Percentiles rank a stretch among this genome's conserved stretches.
phyloP scores from a whole-genome alignment of 768 basidiomycete genomes.

The Harrya chromipes region DNA sequence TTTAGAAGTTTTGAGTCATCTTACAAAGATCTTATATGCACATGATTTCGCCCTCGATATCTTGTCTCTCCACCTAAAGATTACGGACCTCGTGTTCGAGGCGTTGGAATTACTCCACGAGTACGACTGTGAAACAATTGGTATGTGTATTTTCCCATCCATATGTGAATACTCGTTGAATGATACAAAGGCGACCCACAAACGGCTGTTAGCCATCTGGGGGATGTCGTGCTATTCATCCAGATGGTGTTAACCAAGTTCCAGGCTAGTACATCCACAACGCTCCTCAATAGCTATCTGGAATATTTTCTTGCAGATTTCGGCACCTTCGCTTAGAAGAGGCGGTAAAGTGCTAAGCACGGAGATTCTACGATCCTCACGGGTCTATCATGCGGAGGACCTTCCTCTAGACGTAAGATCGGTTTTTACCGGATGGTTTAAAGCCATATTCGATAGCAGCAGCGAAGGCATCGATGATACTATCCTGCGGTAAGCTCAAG shows the following conservation, averaged over 20 bases:
- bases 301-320: constrained; percentile 41
- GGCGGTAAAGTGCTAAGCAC: constrained; percentile 46
- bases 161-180: not conserved
- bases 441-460: constrained; percentile 70
- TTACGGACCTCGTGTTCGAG: constrained; percentile 63
- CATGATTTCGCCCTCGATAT: constrained; percentile 63
- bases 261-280: constrained; percentile 41
- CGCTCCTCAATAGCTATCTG: not conserved
- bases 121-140: constrained; percentile 79
- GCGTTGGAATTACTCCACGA: constrained; percentile 61
- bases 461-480: constrained; percentile 85
- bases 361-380: constrained; percentile 50
- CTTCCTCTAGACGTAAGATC: constrained; percentile 41
- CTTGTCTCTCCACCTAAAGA: constrained; percentile 60
- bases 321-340: constrained; percentile 43
- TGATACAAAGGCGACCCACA: constrained; percentile 69
- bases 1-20: constrained; percentile 63
- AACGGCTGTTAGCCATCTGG: constrained; percentile 73
- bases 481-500: constrained; percentile 51
- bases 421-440: constrained; percentile 62
- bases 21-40: constrained; percentile 64
- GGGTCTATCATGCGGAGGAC: constrained; percentile 39
- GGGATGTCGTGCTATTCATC: constrained; percentile 73
- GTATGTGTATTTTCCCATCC: constrained; percentile 38
- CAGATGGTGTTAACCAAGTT: constrained; percentile 66